Base-by-base conservation (phyloP, 441 rosid species). In the Aquilaria agallochum region DNA sequence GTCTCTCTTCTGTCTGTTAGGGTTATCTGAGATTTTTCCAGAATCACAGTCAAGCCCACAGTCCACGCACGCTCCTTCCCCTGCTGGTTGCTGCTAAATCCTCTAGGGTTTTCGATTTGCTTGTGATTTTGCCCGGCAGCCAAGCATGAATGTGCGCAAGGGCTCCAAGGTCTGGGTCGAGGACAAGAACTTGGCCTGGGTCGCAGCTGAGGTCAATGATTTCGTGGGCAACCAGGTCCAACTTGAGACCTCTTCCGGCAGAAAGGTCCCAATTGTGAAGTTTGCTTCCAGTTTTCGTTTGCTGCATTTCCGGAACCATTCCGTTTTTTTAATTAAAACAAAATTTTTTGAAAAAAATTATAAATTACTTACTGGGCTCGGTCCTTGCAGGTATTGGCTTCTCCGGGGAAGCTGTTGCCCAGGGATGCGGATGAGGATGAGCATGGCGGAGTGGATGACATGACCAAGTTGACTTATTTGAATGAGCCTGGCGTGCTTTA, bases 401-500 rank as follows among this genome's bases (percentile, higher is more conserved):
- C 56, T n/a, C 75, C 78, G 60, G 92, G 72, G 64, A 94, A 79
- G 79, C 44, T 91, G 68, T 78, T 76, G 50, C 82, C 72, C 20
- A 82, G 95, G 59, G 96, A 89, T 59, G 88, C 86, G 11, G 86
- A 80, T 7, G 98, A 87, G 46, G 96, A 93, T 59, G 98, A 90
- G 64, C 90, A 75, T 76, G 92, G 89, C 52, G 98, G 98, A 66
- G 97, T 94, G n/a, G 98, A 94, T 74, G 98, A 93, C 75, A 93
- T 93, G 98, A 90, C 97, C 0, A 93, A 90, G 73, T 71, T 93
- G 70, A 75, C 96, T 12, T 87, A 93, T 75, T 85, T 94, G 87
- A 86, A 90, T 76, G 98, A 94, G 81, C 89, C 98, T 58, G 95
- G 91, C 63, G 98, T 94, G 67, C 97, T 88, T 72, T 85, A 80